These are phyloP conservation scores for Jatropha curcas DNA, from an alignment of 345 rosid species.

Conservation along the genomic window DNA sequence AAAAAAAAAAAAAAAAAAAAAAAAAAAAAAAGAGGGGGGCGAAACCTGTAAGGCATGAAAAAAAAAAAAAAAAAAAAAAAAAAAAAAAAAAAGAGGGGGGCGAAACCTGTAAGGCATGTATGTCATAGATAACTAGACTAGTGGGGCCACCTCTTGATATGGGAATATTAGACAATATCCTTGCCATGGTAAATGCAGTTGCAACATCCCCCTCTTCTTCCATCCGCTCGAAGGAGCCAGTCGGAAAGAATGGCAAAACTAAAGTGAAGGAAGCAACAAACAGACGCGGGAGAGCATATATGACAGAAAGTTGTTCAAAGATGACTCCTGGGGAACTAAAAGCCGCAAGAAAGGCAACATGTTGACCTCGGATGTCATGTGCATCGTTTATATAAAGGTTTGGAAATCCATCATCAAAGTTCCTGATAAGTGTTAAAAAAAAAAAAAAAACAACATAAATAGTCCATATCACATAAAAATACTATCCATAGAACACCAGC, in stretches of 20 bases:
- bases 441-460: neutral
- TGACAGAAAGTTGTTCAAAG: conserved; percentile 96
- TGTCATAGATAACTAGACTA: conserved; percentile 90
- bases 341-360: conserved; percentile 92
- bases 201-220: conserved; percentile 99
- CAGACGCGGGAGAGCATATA: conserved; percentile 85
- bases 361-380: conserved; percentile 86
- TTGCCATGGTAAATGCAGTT: conserved; percentile 97
- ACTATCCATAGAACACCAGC: neutral
- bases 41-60: neutral
- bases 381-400: conserved; percentile 91
- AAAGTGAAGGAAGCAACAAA: conserved; percentile 91
- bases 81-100: neutral
- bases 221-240: conserved; percentile 98
- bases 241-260: conserved; percentile 95
- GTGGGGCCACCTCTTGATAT: conserved; percentile 98
- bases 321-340: conserved; percentile 91
- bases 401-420: conserved; percentile 92
- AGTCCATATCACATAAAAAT: neutral
- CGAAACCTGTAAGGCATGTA: conserved; percentile 92
- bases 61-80: no score
- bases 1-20: neutral
- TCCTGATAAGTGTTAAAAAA: conserved; percentile 52
- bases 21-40: neutral
- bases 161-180: conserved; percentile 92